Conservation (phyloP, 495 filamentous ascomycete species). For the Neurospora sp. region DNA sequence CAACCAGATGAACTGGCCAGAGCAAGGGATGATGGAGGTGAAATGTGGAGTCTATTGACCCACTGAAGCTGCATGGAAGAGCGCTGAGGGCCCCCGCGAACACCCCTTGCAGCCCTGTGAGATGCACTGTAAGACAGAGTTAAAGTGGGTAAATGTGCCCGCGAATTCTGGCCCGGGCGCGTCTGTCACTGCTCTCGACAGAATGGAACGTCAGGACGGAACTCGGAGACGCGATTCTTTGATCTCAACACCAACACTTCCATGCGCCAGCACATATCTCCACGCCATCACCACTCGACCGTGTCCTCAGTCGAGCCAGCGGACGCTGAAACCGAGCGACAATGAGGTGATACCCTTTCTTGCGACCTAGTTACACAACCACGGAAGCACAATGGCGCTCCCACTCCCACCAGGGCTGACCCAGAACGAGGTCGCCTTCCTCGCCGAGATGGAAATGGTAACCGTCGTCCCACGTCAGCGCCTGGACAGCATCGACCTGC, state of each 20-base stretch:
- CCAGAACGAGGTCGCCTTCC: slow-evolving; percentile 83
- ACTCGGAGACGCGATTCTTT: background rate
- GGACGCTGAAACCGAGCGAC: background rate
- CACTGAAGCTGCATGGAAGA: background rate
- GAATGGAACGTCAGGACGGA: background rate
- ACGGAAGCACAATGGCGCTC: slow-evolving; percentile 56
- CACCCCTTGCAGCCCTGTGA: background rate
- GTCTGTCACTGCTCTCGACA: background rate
- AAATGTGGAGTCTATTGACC: background rate
- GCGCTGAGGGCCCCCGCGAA: background rate
- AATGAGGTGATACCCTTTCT: background rate
- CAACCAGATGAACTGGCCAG: background rate
- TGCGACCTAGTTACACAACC: background rate
- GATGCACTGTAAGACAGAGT: background rate
- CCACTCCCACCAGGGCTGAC: slow-evolving; percentile 74
- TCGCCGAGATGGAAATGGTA: slow-evolving; percentile 94
- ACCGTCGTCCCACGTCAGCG: slow-evolving; percentile 87
- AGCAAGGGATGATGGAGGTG: background rate
- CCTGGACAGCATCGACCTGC: slow-evolving; percentile 72
- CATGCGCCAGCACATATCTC: background rate
- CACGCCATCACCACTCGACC: background rate
- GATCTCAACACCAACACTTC: background rate
- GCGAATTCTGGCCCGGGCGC: background rate
- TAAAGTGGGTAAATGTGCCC: background rate
- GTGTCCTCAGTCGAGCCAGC: background rate